These are phyloP conservation scores for Penicillium sp. DNA, from an alignment of 2,329 filamentous ascomycete species.

Conservation along the genomic window DNA sequence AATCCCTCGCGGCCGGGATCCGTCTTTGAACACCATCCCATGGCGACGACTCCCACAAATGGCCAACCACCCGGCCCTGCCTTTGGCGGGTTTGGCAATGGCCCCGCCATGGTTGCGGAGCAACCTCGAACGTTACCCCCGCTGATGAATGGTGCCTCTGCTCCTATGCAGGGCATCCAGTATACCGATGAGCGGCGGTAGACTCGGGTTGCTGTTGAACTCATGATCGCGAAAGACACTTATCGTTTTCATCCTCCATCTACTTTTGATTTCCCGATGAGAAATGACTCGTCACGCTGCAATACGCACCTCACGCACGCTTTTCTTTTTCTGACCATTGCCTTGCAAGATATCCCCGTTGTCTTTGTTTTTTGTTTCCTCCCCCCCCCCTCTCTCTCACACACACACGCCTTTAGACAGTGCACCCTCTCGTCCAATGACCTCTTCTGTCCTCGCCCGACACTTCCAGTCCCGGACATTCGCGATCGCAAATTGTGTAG, in stretches of 20 bases:
- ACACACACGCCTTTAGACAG: too few species aligned
- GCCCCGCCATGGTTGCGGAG: slow-evolving; percentile 31
- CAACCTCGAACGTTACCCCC: slow-evolving; percentile 44
- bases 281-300: slow-evolving; percentile 22
- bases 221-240: neutral
- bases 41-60: slow-evolving; percentile 29
- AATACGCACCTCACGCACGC: slow-evolving; percentile 12
- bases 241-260: neutral
- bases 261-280: slow-evolving; percentile 14
- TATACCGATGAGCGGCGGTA: slow-evolving; percentile 46
- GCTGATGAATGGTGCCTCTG: slow-evolving; percentile 40
- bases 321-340: slow-evolving; percentile 12
- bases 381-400: too few species aligned
- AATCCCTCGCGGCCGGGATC: slow-evolving; percentile 27
- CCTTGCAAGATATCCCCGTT: slow-evolving; percentile 16
- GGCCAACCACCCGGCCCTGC: slow-evolving; percentile 28
- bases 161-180: slow-evolving; percentile 47
- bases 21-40: slow-evolving; percentile 34
- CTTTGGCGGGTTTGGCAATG: slow-evolving; percentile 25
- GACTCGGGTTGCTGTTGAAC: neutral
- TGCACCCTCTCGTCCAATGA: neutral
- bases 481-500: too few species aligned
- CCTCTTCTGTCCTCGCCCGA: too few species aligned
- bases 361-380: neutral
- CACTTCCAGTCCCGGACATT: too few species aligned